Evolutionary conservation across 2,329 filamentous ascomycete genomes (phyloP).

Genomic region (Ambrosiella xylebori): DNA sequence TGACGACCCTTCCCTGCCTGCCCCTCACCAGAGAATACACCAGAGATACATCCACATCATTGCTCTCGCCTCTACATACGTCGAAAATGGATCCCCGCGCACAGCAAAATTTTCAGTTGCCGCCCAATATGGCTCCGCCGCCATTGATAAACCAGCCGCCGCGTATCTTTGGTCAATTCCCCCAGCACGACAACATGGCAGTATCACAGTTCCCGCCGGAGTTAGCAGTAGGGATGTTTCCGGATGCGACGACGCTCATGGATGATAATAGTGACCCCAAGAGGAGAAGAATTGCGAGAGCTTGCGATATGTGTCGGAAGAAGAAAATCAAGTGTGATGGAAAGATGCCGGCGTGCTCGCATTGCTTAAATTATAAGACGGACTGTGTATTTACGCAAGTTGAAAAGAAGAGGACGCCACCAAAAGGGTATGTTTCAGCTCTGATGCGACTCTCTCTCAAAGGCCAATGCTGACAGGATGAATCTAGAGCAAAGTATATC

Average conservation of each 20-base stretch:
- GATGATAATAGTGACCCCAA: slow-evolving; percentile 68
- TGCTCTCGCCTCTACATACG: neutral
- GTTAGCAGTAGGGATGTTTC: slow-evolving; percentile 40
- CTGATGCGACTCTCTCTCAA: neutral
- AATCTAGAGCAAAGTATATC: slow-evolving; percentile 76
- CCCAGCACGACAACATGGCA: slow-evolving; percentile 37
- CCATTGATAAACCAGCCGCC: slow-evolving; percentile 49
- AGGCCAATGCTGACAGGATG: neutral
- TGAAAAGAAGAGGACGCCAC: slow-evolving; percentile 94
- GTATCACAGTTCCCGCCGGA: slow-evolving; percentile 38
- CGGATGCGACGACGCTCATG: slow-evolving; percentile 35
- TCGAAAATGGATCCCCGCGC: slow-evolving; percentile 31
- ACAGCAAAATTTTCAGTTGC: slow-evolving; percentile 34
- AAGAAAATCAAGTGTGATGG: slow-evolving; percentile 98
- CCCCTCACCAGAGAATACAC: too few species aligned
- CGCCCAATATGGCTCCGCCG: slow-evolving; percentile 32
- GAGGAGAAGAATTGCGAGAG: slow-evolving; percentile 72
- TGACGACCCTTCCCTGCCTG: too few species aligned
- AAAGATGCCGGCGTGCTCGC: slow-evolving; percentile 83
- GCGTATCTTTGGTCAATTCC: slow-evolving; percentile 50
- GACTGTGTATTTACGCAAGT: slow-evolving; percentile 95
- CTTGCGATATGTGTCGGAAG: slow-evolving; percentile 92
- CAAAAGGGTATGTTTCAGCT: slow-evolving; percentile 58
- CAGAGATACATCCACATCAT: neutral
- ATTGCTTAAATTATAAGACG: slow-evolving; percentile 96